phyloP scores from a whole-genome alignment of 306 rosid genomes.

The Phaseolus lunatus region DNA sequence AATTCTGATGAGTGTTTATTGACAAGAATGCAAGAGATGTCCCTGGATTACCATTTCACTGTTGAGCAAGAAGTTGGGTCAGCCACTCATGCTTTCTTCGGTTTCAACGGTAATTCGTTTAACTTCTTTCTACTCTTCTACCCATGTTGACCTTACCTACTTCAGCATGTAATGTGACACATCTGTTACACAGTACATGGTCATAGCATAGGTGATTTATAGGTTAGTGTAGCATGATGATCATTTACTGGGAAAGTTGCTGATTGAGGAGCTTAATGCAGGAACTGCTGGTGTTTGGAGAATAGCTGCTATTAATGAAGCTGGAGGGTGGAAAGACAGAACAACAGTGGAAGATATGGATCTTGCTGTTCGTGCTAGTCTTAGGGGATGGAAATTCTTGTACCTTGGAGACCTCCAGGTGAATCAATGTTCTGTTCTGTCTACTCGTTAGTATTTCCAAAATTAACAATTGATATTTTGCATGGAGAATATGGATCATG shows the following conservation, averaged over 20 bases:
- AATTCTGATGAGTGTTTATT: slow-evolving; percentile 86
- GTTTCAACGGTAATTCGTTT: slow-evolving; percentile 80
- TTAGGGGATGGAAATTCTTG: slow-evolving; percentile 94
- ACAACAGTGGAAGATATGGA: slow-evolving; percentile 99
- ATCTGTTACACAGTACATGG: slow-evolving; percentile 9
- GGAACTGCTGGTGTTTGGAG: slow-evolving; percentile 99
- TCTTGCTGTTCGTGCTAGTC: slow-evolving; percentile 98
- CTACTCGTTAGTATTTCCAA: neutral
- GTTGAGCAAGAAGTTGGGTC: slow-evolving; percentile 99
- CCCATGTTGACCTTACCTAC: neutral
- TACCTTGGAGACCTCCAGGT: slow-evolving; percentile 99
- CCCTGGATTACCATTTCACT: slow-evolving; percentile 94
- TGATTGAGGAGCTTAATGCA: slow-evolving; percentile 42
- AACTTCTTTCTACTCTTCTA: neutral
- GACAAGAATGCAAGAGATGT: slow-evolving; percentile 99
- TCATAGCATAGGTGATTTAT: slow-evolving; percentile 3
- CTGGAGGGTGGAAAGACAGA: slow-evolving; percentile 99
- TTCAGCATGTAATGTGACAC: neutral
- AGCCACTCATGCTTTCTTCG: slow-evolving; percentile 98
- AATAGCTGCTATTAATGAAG: slow-evolving; percentile 96
- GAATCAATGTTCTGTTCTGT: slow-evolving; percentile 33
- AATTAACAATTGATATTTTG: neutral
- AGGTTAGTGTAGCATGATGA: neutral
- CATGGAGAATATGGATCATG: neutral
- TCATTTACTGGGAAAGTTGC: neutral